phyloP scores from a whole-genome alignment of 371 early-diverging fungal species.

The Haplosporangium sp. region DNA sequence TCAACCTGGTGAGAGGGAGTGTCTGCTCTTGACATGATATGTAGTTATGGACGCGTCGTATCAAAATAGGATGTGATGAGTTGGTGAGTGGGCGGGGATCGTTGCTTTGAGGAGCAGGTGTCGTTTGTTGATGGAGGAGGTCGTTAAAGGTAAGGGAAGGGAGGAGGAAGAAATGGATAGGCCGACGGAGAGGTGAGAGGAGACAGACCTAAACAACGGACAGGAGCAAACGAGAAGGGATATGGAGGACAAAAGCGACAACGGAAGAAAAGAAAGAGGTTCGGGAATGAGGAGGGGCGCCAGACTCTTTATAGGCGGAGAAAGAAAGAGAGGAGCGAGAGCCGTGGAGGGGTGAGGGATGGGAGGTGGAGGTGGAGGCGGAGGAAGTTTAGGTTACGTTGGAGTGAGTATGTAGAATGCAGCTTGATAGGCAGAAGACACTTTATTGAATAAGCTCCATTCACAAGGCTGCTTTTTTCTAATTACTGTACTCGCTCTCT shows the following conservation, averaged over 20 bases:
- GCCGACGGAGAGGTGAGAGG: too few relatives aligned
- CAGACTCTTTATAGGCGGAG: constrained; percentile 14
- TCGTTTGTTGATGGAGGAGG: constrained; percentile 2
- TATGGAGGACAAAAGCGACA: background rate
- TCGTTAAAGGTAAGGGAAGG: background rate
- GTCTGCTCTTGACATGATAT: constrained; percentile 11
- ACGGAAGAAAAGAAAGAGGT: constrained; percentile 3
- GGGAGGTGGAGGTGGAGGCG: background rate
- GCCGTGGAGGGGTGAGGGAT: constrained; percentile 27
- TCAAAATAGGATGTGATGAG: background rate
- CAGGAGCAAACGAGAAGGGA: too few relatives aligned
- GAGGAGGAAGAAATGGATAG: background rate
- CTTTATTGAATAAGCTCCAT: too few relatives aligned
- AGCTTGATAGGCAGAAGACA: too few relatives aligned
- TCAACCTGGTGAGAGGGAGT: constrained; percentile 49
- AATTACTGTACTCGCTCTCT: too few relatives aligned
- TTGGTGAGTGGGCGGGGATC: background rate
- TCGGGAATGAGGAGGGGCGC: background rate
- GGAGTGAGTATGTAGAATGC: too few relatives aligned
- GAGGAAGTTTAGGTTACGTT: constrained; percentile 2
- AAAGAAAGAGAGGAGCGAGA: constrained; percentile 16
- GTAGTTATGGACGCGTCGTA: background rate
- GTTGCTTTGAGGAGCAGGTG: too few relatives aligned
- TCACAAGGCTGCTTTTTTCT: too few relatives aligned
- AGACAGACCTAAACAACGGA: too few relatives aligned